Evolutionary conservation across 768 basidiomycete species (phyloP), one percentile per base, ranked within the genome.

Genomic region (Cantharellus cinnabarinus): DNA sequence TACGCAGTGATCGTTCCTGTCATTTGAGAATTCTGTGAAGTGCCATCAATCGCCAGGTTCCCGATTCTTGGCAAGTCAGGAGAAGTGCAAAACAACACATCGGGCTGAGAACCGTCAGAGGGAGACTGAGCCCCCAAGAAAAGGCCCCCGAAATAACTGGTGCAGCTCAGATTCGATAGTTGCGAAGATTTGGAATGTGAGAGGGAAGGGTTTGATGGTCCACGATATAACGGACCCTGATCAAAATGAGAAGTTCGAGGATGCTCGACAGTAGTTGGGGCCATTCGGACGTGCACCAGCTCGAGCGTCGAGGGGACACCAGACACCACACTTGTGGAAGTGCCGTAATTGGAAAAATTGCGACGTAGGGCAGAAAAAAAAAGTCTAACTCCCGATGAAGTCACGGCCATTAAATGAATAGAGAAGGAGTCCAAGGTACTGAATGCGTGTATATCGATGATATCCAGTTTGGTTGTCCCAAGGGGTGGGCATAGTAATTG

Each of bases 381-480:
- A 1, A 94, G 74, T 56, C 93, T 81, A 2, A 85, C 79, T 7
- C 88, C 91, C 57, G 83, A 90, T 38, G 76, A 73, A 34, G 90
- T 89, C 53, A 93, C 71, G 1, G 84, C 89, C 55, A 95, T 73
- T 5, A 98, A 75, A 60, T 88, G 86, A 7, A 86, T 71, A 35
- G 77, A 71, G 14, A 79, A 81, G 37, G 85, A 83, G 67, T 88
- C 85, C 7, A 74, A 69, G 5, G 75, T 75, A 44, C 79, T 75
- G 42, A 94, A 70, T 35, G 82, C 75, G 67, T 91, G 85, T 51
- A 94, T 68, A 34, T 77, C 72, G 39, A 81, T 73, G 60, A 94
- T 78, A 58, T 78, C 75, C 57, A 90, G 71, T 39, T 80, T 78
- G 44, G 85, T 82, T 44, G 82, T 80, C 4, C 83, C 83, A 7